Conservation (phyloP, 805 yeast genomes). For the Yamadazyma philogaea region DNA sequence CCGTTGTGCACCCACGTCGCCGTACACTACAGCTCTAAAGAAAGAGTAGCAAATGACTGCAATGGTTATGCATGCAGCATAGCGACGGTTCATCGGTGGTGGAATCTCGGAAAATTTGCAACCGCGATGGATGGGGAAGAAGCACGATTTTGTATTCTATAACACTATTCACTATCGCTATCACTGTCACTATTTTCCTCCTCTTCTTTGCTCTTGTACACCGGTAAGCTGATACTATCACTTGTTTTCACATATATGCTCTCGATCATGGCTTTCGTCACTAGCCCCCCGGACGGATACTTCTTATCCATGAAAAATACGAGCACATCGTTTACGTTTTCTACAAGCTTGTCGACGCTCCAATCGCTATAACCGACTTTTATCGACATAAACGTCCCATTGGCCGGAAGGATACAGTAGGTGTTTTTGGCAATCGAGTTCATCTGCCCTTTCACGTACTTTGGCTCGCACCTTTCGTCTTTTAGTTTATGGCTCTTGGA, state of each 20-base stretch:
- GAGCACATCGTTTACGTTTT: constrained; percentile 52
- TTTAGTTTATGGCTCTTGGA: constrained; percentile 41
- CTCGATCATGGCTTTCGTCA: constrained; percentile 42
- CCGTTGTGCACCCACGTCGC: not conserved
- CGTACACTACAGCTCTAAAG: not conserved
- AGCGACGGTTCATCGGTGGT: constrained; percentile 16
- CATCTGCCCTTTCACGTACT: constrained; percentile 61
- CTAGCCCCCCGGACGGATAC: constrained; percentile 60
- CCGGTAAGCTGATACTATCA: constrained; percentile 65
- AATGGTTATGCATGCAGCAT: not conserved
- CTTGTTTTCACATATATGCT: constrained; percentile 61
- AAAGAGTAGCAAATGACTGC: constrained; percentile 6
- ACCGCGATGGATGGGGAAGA: not conserved
- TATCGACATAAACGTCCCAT: constrained; percentile 59
- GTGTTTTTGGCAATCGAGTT: constrained; percentile 63
- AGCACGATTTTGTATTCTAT: not conserved
- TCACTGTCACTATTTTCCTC: not conserved
- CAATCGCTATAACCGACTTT: constrained; percentile 57
- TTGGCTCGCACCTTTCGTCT: constrained; percentile 62
- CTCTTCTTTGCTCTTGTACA: constrained; percentile 18
- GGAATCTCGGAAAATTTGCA: not conserved
- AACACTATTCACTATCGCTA: constrained; percentile 2
- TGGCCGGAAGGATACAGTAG: constrained; percentile 53
- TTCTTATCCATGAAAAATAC: constrained; percentile 44
- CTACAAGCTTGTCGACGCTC: constrained; percentile 40